These are phyloP conservation scores for Fusarium fujikuroi DNA, from an alignment of 2,329 filamentous ascomycete genomes.

Conservation along the genomic window DNA sequence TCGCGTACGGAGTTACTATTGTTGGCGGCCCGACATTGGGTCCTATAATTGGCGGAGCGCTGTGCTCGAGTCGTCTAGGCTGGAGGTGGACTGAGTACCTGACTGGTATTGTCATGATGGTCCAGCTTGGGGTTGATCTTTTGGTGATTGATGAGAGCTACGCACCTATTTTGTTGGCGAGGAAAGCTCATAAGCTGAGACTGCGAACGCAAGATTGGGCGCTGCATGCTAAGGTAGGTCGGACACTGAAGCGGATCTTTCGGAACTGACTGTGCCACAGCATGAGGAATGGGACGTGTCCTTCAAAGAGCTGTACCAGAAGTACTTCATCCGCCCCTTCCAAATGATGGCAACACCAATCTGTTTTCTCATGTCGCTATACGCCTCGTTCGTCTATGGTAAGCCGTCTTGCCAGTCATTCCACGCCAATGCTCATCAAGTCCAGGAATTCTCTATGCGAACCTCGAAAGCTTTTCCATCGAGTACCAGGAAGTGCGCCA, in stretches of 20 bases:
- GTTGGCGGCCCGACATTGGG: background rate
- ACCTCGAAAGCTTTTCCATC: background rate
- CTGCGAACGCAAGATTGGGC: background rate
- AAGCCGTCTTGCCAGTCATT: accelerated
- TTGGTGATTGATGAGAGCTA: conserved; percentile 1
- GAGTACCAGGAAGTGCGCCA: background rate
- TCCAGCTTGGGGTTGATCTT: background rate
- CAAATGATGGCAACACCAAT: background rate
- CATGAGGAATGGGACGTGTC: background rate
- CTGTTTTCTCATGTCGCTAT: background rate
- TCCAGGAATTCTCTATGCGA: background rate
- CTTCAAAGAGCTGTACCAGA: background rate
- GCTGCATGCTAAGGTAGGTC: background rate
- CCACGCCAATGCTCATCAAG: accelerated
- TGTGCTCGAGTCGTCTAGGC: background rate
- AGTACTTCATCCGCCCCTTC: background rate
- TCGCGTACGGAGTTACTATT: background rate
- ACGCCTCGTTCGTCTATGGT: background rate
- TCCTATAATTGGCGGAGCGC: background rate
- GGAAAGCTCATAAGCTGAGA: background rate
- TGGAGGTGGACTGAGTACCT: conserved; percentile 1
- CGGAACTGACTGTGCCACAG: background rate
- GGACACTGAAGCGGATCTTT: no score
- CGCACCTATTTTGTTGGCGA: background rate
- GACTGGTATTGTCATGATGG: background rate